Percentiles rank a stretch among this genome's conserved stretches.
phyloP scores from a whole-genome alignment of 768 basidiomycete species.

The Thelephora ganbajun region DNA sequence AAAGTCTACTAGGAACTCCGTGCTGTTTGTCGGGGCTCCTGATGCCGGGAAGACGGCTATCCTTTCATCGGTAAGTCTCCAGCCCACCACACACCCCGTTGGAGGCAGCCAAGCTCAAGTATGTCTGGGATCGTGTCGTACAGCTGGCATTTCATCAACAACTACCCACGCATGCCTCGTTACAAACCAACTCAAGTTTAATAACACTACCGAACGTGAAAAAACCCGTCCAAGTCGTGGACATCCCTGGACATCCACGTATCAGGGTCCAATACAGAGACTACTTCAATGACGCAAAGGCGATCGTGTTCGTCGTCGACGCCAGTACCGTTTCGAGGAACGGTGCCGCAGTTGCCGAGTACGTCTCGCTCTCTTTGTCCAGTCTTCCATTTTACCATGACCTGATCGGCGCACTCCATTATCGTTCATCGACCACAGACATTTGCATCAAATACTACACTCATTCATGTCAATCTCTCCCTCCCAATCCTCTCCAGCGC shows the following conservation, averaged over 20 bases:
- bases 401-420: slow-evolving; percentile 1
- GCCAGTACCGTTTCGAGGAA: slow-evolving; percentile 67
- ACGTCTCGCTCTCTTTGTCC: slow-evolving; percentile 22
- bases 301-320: slow-evolving; percentile 68
- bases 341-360: slow-evolving; percentile 69
- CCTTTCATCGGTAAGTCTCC: slow-evolving; percentile 41
- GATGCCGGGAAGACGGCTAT: slow-evolving; percentile 78
- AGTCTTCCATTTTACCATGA: background rate
- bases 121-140: slow-evolving; percentile 3
- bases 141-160: slow-evolving; percentile 56
- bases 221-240: slow-evolving; percentile 42
- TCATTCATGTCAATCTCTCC: slow-evolving; percentile 61
- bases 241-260: slow-evolving; percentile 79
- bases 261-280: slow-evolving; percentile 64
- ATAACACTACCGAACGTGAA: slow-evolving; percentile 28
- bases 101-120: background rate
- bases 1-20: slow-evolving; percentile 35
- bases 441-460: slow-evolving; percentile 61
- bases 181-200: slow-evolving; percentile 54
- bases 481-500: slow-evolving; percentile 41
- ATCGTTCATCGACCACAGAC: slow-evolving; percentile 24
- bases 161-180: slow-evolving; percentile 58
- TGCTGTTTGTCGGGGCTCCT: slow-evolving; percentile 64
- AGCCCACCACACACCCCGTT: slow-evolving; percentile 4
- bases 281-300: slow-evolving; percentile 45